A percentile compares a stretch with the other conserved stretches of the same genome.
These are phyloP conservation scores for Malassezia arunalokei DNA, from an alignment of 1,284 basidiomycete genomes.

Conservation along the genomic window DNA sequence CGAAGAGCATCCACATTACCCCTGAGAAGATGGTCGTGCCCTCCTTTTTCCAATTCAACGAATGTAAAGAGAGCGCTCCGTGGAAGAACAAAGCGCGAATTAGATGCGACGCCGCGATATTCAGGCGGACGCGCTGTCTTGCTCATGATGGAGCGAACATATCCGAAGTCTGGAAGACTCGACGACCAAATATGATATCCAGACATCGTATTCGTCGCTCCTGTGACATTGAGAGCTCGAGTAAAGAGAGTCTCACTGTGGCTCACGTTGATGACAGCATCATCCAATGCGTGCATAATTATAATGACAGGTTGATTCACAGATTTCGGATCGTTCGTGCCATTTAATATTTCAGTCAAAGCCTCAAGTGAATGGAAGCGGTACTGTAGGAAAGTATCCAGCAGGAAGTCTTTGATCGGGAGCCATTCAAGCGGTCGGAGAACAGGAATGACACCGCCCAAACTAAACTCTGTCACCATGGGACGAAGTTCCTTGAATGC, in stretches of 20 bases:
- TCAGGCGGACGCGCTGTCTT: conserved; percentile 16
- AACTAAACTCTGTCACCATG: conserved; percentile 59
- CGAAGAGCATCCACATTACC: conserved; percentile 22
- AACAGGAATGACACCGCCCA: conserved; percentile 54
- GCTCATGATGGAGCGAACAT: conserved; percentile 6
- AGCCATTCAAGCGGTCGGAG: conserved; percentile 63
- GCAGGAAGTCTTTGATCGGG: conserved; percentile 53
- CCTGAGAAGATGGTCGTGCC: conserved; percentile 27
- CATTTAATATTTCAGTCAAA: conserved; percentile 12
- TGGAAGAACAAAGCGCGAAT: conserved; percentile 2
- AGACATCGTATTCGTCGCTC: background rate
- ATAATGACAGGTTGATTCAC: conserved; percentile 58
- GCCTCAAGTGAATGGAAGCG: conserved; percentile 49
- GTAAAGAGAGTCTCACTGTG: conserved; percentile 51
- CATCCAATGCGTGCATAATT: conserved; percentile 67
- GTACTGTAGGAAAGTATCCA: conserved; percentile 55
- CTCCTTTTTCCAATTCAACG: conserved; percentile 22
- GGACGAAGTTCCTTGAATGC: conserved; percentile 61
- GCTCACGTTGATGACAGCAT: conserved; percentile 63
- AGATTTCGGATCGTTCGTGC: conserved; percentile 41
- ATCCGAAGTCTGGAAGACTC: conserved; percentile 4
- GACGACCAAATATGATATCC: conserved; percentile 9
- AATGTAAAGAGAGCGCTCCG: conserved; percentile 14
- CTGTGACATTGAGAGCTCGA: background rate
- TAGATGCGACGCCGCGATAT: background rate